These are phyloP conservation scores for Annulohypoxylon moriforme DNA, from an alignment of 495 filamentous ascomycete species.

Conservation along the genomic window DNA sequence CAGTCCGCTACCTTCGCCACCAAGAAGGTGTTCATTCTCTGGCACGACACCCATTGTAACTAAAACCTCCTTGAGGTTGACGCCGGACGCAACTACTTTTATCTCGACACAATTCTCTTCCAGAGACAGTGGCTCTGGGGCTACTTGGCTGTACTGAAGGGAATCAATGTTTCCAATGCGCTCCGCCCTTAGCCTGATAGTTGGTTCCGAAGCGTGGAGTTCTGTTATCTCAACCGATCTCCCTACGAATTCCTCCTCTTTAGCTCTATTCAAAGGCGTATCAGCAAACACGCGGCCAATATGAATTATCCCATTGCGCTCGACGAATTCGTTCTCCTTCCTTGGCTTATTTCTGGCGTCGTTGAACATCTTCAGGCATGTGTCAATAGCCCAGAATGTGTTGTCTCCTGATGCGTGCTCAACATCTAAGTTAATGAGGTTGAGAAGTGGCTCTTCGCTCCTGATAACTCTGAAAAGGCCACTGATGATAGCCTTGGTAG, in stretches of 20 bases:
- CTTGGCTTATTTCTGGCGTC: background rate
- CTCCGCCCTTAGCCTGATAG: constrained; percentile 35
- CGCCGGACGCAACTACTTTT: constrained; percentile 43
- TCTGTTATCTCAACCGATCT: background rate
- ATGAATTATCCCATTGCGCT: constrained; percentile 45
- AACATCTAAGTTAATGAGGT: constrained; percentile 48
- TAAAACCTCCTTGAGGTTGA: constrained; percentile 56
- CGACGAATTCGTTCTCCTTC: constrained; percentile 48
- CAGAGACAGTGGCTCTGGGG: background rate
- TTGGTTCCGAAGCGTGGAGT: constrained; percentile 1
- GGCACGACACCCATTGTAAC: constrained; percentile 52
- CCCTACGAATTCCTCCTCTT: background rate
- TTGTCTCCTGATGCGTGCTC: constrained; percentile 13
- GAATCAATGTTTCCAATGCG: constrained; percentile 40
- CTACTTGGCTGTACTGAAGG: constrained; percentile 32
- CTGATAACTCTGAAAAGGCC: constrained; percentile 46
- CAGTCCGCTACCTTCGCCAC: constrained; percentile 53
- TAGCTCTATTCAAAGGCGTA: constrained; percentile 29
- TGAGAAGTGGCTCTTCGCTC: constrained; percentile 42
- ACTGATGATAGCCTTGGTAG: constrained; percentile 42
- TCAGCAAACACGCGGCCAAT: constrained; percentile 41
- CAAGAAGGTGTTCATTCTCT: constrained; percentile 46
- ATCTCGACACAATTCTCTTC: constrained; percentile 51
- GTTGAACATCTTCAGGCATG: background rate
- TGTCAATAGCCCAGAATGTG: constrained; percentile 25